Percentiles rank a stretch among this genome's conserved stretches.
Conservation (phyloP, 2,329 filamentous ascomycete genomes). For the Claviceps lovelessii region DNA sequence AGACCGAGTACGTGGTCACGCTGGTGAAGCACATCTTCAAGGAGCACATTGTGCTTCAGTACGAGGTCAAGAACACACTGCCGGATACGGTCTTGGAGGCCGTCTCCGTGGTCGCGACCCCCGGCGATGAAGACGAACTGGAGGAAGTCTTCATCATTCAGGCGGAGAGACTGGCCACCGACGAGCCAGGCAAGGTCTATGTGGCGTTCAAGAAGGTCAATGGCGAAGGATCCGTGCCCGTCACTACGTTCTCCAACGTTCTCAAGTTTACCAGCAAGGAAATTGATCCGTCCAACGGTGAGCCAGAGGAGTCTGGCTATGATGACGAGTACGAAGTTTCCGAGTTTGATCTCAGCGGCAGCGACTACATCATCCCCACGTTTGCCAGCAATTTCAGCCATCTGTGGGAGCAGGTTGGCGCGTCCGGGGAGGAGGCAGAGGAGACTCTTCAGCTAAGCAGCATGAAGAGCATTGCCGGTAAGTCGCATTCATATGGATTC, state of each 20-base stretch:
- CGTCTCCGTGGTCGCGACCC: constrained; percentile 68
- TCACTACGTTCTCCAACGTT: constrained; percentile 74
- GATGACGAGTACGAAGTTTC: constrained; percentile 97
- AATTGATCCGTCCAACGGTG: constrained; percentile 84
- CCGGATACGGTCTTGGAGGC: constrained; percentile 82
- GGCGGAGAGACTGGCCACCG: constrained; percentile 64
- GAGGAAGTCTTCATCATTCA: constrained; percentile 93
- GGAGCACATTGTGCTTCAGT: constrained; percentile 89
- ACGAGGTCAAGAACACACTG: constrained; percentile 94
- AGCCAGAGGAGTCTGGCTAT: constrained; percentile 84
- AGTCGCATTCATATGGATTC: constrained; percentile 17
- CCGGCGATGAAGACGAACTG: constrained; percentile 65
- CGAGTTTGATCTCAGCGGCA: constrained; percentile 77
- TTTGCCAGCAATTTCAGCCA: constrained; percentile 93
- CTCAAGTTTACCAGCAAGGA: constrained; percentile 98
- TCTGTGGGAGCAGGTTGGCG: constrained; percentile 85
- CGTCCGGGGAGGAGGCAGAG: constrained; percentile 75
- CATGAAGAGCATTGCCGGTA: constrained; percentile 86
- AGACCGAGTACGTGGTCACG: constrained; percentile 91
- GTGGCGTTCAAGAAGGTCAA: constrained; percentile 80
- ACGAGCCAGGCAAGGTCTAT: constrained; percentile 86
- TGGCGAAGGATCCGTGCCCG: constrained; percentile 62
- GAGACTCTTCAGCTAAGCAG: constrained; percentile 81
- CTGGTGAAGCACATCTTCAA: constrained; percentile 97
- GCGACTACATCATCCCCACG: constrained; percentile 85